These are phyloP conservation scores for Physcomitrium patens DNA, from an alignment of 225 moss, liverwort and hornwort genomes.

Conservation along the genomic window DNA sequence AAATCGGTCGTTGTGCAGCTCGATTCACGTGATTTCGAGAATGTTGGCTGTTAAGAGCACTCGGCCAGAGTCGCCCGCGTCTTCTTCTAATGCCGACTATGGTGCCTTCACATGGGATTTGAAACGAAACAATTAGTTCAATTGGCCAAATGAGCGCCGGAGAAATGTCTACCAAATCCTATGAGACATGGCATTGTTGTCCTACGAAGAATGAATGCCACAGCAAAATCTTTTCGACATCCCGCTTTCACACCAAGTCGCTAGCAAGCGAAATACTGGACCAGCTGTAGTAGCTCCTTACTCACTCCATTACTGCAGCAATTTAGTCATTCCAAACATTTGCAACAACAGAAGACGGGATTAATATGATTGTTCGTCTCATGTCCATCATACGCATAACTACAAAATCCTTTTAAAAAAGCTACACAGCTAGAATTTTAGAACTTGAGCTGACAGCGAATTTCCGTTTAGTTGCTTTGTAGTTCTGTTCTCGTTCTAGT, in stretches of 20 bases:
- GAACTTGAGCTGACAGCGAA: constrained; percentile 24
- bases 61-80: constrained; percentile 4
- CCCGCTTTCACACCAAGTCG: constrained; percentile 12
- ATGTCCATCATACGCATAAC: background rate
- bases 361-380: background rate
- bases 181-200: background rate
- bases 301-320: background rate
- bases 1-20: too few species aligned
- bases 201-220: background rate
- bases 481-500: constrained; percentile 10
- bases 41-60: too few species aligned
- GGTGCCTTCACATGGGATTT: background rate
- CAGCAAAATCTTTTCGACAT: background rate
- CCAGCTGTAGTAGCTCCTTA: background rate
- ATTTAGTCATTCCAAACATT: background rate
- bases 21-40: too few species aligned
- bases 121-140: background rate
- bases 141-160: background rate
- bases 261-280: background rate
- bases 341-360: background rate
- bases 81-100: background rate
- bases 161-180: background rate
- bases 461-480: background rate
- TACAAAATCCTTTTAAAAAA: background rate
- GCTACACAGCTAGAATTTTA: too few species aligned